Evolutionary conservation across 257 asterid genomes (phyloP).

Genomic region (Euphrasia confusa): DNA sequence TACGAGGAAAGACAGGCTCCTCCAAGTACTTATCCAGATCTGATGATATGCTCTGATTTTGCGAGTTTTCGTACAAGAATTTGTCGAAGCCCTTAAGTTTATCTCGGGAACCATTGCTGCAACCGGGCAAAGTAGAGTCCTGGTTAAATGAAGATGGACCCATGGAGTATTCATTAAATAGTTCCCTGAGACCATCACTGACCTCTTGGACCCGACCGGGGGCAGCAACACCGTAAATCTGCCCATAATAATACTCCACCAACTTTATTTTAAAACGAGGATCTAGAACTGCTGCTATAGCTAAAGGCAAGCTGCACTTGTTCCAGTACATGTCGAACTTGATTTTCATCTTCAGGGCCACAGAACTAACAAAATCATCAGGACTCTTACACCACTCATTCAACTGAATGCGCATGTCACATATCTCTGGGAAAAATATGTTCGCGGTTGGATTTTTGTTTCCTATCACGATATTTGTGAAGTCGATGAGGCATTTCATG

Average conservation of each 20-base stretch:
- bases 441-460: conserved; percentile 66
- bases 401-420: conserved; percentile 76
- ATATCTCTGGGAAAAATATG: conserved; percentile 68
- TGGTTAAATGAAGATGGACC: conserved; percentile 45
- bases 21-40: conserved; percentile 85
- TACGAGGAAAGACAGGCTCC: conserved; percentile 91
- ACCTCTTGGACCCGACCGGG: conserved; percentile 57
- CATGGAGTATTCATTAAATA: conserved; percentile 66
- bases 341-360: conserved; percentile 71
- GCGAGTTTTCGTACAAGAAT: conserved; percentile 76
- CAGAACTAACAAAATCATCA: conserved; percentile 61
- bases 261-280: conserved; percentile 93
- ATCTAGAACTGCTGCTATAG: conserved; percentile 79
- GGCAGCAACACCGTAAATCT: conserved; percentile 61
- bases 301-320: conserved; percentile 67
- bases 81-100: conserved; percentile 88
- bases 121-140: conserved; percentile 43
- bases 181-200: conserved; percentile 57
- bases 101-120: conserved; percentile 55
- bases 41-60: conserved; percentile 55
- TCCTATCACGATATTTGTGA: conserved; percentile 46
- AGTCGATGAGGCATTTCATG: conserved; percentile 64
- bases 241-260: conserved; percentile 75
- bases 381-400: conserved; percentile 83
- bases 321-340: conserved; percentile 80